Evolutionary conservation across 2,329 filamentous ascomycete genomes (phyloP).

Genomic region (Fusarium stilboides): DNA sequence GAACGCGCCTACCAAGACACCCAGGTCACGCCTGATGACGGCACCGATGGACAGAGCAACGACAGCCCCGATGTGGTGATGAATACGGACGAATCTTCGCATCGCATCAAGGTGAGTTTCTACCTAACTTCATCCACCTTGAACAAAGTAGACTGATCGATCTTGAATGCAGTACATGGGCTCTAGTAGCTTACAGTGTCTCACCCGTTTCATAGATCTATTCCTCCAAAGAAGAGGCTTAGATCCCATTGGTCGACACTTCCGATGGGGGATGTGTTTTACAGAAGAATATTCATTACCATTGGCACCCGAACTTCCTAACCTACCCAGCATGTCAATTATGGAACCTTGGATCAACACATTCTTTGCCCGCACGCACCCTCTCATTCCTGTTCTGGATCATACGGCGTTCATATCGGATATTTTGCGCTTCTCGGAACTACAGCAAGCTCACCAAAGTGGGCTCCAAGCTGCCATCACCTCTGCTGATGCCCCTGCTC

Average conservation of each 20-base stretch:
- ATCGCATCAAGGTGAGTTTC: conserved; percentile 39
- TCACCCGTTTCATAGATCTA: conserved; percentile 38
- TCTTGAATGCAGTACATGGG: conserved; percentile 40
- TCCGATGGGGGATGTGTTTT: conserved; percentile 45
- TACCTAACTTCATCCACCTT: too few species aligned
- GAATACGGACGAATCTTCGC: conserved; percentile 45
- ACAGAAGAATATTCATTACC: conserved; percentile 40
- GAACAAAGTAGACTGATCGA: not conserved
- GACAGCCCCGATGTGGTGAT: conserved; percentile 43
- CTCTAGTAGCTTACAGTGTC: conserved; percentile 41
- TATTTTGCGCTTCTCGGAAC: conserved; percentile 31
- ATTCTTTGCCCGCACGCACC: conserved; percentile 43
- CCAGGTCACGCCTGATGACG: conserved; percentile 27
- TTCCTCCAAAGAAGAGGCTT: conserved; percentile 39
- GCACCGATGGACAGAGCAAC: conserved; percentile 28
- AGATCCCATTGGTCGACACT: conserved; percentile 37
- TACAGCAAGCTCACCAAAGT: conserved; percentile 27
- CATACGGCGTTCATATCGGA: conserved; percentile 37
- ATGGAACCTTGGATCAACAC: conserved; percentile 43
- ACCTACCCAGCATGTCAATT: conserved; percentile 30
- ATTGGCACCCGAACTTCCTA: conserved; percentile 28
- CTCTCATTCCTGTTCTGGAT: conserved; percentile 38
- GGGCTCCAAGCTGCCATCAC: conserved; percentile 33
- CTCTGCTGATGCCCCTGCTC: conserved; percentile 25
- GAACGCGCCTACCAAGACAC: conserved; percentile 42